phyloP scores from a whole-genome alignment of 116 monocot genomes.

The Phalaenopsis hybrid region DNA sequence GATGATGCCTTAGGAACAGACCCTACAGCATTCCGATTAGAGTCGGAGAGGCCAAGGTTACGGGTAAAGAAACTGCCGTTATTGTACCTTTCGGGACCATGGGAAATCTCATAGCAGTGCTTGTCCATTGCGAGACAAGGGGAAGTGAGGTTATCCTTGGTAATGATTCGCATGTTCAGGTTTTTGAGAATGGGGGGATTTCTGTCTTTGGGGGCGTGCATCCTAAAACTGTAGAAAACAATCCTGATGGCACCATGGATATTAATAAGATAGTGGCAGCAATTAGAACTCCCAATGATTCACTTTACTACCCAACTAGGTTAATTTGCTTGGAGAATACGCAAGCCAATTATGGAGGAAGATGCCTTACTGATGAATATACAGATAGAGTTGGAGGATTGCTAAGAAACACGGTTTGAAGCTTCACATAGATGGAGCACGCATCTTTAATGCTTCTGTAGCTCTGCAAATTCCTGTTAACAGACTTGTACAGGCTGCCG shows the following conservation, averaged over 20 bases:
- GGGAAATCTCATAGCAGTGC: constrained; percentile 84
- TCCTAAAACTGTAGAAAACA: constrained; percentile 65
- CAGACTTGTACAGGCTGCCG: constrained; percentile 37
- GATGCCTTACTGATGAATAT: constrained; percentile 73
- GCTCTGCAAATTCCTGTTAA: constrained; percentile 35
- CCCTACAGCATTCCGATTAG: constrained; percentile 56
- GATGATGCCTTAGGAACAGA: constrained; percentile 78
- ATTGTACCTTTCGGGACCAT: constrained; percentile 94
- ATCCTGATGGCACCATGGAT: constrained; percentile 77
- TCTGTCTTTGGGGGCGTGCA: constrained; percentile 80
- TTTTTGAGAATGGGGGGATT: constrained; percentile 94
- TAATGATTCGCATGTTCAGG: constrained; percentile 72
- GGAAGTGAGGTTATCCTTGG: constrained; percentile 91
- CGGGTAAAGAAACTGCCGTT: constrained; percentile 80
- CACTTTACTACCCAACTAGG: constrained; percentile 50
- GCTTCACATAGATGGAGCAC: constrained; percentile 95
- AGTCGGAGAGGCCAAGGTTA: constrained; percentile 55
- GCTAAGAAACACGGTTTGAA: constrained; percentile 77
- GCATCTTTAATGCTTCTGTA: constrained; percentile 89
- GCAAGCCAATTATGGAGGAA: constrained; percentile 84
- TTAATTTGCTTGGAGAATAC: constrained; percentile 95
- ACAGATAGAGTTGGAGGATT: constrained; percentile 69
- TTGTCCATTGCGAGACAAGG: constrained; percentile 78
- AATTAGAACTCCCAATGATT: constrained; percentile 43
- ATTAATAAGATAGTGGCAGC: constrained; percentile 43